Base-by-base conservation (phyloP, 176 grass and related monocot genomes). In the Lolium multiflorum region DNA sequence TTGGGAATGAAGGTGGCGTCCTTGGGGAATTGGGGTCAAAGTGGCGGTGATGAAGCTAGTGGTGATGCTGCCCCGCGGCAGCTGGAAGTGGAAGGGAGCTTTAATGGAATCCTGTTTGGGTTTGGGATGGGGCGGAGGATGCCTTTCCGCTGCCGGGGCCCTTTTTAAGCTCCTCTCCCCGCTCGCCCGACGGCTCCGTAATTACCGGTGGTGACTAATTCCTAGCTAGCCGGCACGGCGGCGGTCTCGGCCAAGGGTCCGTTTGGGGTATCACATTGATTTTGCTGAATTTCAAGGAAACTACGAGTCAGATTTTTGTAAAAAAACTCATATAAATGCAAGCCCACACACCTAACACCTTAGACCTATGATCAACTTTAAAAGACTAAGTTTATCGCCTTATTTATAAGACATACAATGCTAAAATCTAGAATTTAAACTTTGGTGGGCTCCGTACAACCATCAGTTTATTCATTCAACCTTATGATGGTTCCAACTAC, bases 21-120 rank as follows among this genome's bases (percentile, higher is more conserved):
- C 25, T 50, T 38, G 54, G 63, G 78, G 57, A 61, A 51, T 80
- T 85, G 85, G 87, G 85, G 89, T 88, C 85, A 84, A 91, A 87
- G 61, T 77, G 68, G 84, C 54, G 65, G 73, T 83, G 77, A 80
- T 83, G 77, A 80, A 85, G 31, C 31, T 35, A 35, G 22, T 70
- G 83, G 60, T 76, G 81, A 86, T 86, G 88, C 88, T 86, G 88
- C 88, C 79, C 78, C 71, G 71, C 61, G n/a, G 88, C 83, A 86
- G 88, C 83, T 89, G 83, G 88, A 86, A 86, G 78, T 76, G 73
- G 70, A 73, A 55, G 88, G 49, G 56, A 18, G 4, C 47, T 82
- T 52, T n/a, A 54, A 38, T 67, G 80, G 80, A 68, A 82, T 70
- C 64, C 80, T 41, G 52, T 62, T 75, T 46, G 70, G 68, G 52